Evolutionary conservation across 371 early-diverging fungal genomes (phyloP).

Genomic region (Cladochytrium tenue): DNA sequence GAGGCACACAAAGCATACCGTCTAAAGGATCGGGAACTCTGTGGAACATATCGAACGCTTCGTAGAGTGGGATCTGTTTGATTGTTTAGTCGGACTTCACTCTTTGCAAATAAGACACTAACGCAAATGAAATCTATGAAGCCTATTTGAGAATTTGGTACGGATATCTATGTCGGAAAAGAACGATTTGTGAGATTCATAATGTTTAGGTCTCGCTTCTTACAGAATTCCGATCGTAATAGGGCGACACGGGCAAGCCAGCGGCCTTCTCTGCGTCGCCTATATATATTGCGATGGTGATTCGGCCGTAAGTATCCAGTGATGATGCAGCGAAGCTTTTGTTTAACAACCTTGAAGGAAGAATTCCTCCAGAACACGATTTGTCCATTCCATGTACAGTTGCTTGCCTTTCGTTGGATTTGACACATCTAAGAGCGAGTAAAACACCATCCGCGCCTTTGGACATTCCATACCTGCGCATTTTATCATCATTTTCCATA

Average conservation of each 20-base stretch:
- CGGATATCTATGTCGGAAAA: constrained; percentile 11
- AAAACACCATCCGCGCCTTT: neutral
- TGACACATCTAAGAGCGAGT: constrained; percentile 40
- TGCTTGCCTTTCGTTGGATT: constrained; percentile 50
- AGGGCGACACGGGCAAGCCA: constrained; percentile 45
- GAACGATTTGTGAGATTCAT: no score
- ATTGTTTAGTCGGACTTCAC: neutral
- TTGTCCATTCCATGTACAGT: constrained; percentile 47
- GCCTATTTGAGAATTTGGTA: constrained; percentile 44
- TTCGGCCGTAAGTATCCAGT: no score
- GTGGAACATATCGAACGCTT: neutral
- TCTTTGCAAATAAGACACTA: neutral
- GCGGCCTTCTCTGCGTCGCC: constrained; percentile 46
- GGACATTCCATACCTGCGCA: constrained; percentile 18
- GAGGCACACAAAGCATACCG: no score
- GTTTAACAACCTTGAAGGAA: constrained; percentile 37
- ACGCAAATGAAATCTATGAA: constrained; percentile 54
- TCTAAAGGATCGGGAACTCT: neutral
- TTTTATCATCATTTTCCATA: constrained; percentile 54
- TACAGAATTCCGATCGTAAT: constrained; percentile 43
- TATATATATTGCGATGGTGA: neutral
- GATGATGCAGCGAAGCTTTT: no score
- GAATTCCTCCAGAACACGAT: constrained; percentile 48
- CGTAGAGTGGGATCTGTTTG: neutral
- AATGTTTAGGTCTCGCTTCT: no score